phyloP scores from a whole-genome alignment of 495 filamentous ascomycete species.

The Aspergillus nanangensis region DNA sequence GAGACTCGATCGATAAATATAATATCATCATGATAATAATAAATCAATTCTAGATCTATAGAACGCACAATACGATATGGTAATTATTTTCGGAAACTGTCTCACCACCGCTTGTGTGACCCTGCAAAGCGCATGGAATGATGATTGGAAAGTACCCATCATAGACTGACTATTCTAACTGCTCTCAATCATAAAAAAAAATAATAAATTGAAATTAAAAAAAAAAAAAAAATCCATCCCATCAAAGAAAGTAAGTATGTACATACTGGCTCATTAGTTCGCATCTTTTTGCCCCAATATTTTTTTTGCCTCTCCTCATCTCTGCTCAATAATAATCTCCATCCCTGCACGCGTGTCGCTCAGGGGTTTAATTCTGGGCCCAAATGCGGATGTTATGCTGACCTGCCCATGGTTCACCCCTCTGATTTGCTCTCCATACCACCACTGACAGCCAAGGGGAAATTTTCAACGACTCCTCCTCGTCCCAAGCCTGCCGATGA shows the following conservation, averaged over 20 bases:
- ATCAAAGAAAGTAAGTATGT: too few relatives aligned
- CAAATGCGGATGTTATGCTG: constrained; percentile 25
- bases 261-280: too few relatives aligned
- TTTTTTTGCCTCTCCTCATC: background rate
- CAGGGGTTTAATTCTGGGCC: constrained; percentile 23
- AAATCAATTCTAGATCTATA: background rate
- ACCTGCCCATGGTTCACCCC: constrained; percentile 8
- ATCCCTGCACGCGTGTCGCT: constrained; percentile 19
- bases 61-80: too few relatives aligned
- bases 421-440: constrained; percentile 18
- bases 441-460: constrained; percentile 3
- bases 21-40: background rate
- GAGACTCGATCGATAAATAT: background rate
- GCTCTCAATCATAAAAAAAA: too few relatives aligned
- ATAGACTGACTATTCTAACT: background rate
- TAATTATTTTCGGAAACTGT: too few relatives aligned
- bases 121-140: too few relatives aligned
- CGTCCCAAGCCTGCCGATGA: constrained; percentile 5
- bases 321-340: too few relatives aligned
- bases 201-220: constrained; percentile 2
- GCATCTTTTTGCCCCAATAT: background rate
- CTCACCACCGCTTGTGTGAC: too few relatives aligned
- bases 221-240: constrained; percentile 7
- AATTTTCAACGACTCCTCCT: background rate
- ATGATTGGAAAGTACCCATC: background rate